A percentile compares a stretch with the other conserved stretches of the same genome.
These are phyloP conservation scores for Dianthus caryophyllus DNA, from an alignment of 148 eudicot species.

Conservation along the genomic window DNA sequence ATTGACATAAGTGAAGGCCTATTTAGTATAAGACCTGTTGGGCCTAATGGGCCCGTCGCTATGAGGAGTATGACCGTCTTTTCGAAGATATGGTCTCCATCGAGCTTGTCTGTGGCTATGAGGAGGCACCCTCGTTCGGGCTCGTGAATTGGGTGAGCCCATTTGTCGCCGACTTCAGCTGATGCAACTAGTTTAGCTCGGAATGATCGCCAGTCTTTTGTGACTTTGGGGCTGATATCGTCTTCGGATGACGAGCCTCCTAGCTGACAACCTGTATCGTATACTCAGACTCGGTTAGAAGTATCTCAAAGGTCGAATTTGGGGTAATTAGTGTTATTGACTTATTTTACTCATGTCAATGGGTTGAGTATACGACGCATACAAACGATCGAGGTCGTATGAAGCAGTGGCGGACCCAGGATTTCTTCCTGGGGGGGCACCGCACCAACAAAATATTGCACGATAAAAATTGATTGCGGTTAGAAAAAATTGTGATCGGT, in stretches of 20 bases:
- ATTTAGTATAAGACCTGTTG: slow-evolving; percentile 76
- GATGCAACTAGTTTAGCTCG: slow-evolving; percentile 73
- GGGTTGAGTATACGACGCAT: no score
- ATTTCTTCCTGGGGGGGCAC: no score
- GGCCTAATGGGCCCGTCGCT: slow-evolving; percentile 68
- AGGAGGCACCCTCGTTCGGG: slow-evolving; percentile 88
- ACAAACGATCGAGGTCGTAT: no score
- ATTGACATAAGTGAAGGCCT: slow-evolving; percentile 91
- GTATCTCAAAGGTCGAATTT: no score
- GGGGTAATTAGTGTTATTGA: no score
- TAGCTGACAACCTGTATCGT: slow-evolving; percentile 39
- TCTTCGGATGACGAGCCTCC: slow-evolving; percentile 57
- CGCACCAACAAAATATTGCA: no score
- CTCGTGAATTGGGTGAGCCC: slow-evolving; percentile 75
- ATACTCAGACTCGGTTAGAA: no score
- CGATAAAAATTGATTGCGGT: no score
- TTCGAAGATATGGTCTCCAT: slow-evolving; percentile 89
- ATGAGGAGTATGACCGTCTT: slow-evolving; percentile 69
- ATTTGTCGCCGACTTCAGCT: slow-evolving; percentile 55
- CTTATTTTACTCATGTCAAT: no score
- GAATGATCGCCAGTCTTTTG: slow-evolving; percentile 76
- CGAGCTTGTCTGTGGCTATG: slow-evolving; percentile 80
- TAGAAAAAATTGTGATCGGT: no score
- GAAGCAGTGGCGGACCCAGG: no score
- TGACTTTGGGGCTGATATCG: slow-evolving; percentile 25